Percentiles rank a stretch among this genome's conserved stretches.
These are phyloP conservation scores for Bocquillonia castaneifolia DNA, from an alignment of 441 rosid species.

Conservation along the genomic window DNA sequence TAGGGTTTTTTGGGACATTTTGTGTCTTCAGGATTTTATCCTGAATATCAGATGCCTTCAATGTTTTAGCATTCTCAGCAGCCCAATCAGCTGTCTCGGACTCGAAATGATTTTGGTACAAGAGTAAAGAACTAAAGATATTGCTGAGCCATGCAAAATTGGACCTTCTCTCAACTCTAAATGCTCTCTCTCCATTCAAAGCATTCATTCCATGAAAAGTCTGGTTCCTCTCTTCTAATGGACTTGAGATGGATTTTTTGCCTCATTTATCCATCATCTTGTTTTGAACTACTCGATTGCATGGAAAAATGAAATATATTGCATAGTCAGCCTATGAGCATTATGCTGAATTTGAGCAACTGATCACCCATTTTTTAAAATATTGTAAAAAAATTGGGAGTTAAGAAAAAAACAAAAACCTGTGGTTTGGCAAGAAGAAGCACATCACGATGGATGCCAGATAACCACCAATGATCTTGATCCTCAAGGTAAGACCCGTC, in stretches of 20 bases:
- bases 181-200: neutral
- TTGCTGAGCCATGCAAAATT: neutral
- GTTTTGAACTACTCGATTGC: neutral
- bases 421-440: constrained; percentile 94
- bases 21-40: neutral
- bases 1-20: neutral
- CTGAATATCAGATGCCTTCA: neutral
- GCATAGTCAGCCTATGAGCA: no score
- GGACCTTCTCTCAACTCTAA: neutral
- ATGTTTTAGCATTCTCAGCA: no score
- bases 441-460: constrained; percentile 95
- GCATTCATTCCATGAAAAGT: neutral
- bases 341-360: neutral
- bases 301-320: no score
- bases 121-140: neutral
- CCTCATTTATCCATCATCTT: neutral
- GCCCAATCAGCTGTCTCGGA: no score
- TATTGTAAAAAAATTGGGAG: neutral
- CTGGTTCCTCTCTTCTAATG: neutral
- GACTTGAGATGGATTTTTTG: neutral
- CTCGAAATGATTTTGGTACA: neutral
- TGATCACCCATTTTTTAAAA: neutral
- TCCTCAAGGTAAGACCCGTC: constrained; percentile 99
- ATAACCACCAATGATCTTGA: constrained; percentile 99
- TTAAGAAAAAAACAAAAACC: constrained; percentile 36